Evolutionary conservation across 164 flowering plant species (phyloP).

Genomic region (Aristolochia contorta): DNA sequence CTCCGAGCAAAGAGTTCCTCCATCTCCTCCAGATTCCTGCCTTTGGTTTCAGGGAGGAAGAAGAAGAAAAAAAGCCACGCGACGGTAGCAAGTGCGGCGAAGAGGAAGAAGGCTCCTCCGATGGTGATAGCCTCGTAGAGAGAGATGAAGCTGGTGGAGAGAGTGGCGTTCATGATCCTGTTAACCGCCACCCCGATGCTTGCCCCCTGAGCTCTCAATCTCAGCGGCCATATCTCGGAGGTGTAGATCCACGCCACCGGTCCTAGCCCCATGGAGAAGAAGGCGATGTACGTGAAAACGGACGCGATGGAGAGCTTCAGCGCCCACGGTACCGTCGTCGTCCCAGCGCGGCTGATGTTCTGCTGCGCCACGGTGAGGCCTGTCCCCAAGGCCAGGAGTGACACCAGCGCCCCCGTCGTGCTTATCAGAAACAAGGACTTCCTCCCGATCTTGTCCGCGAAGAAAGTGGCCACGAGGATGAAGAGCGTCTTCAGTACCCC

Average conservation of each 20-base stretch:
- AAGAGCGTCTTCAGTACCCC: conserved; percentile 21
- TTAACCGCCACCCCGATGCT: conserved; percentile 25
- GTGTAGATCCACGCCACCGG: conserved; percentile 35
- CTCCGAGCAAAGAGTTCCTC: conserved; percentile 17
- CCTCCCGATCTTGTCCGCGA: conserved; percentile 25
- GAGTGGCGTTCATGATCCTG: conserved; percentile 15
- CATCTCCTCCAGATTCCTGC: conserved; percentile 27
- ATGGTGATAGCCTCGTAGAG: conserved; percentile 23
- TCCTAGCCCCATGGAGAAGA: conserved; percentile 27
- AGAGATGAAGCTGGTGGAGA: conserved; percentile 24
- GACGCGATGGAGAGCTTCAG: conserved; percentile 10
- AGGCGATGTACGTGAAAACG: conserved; percentile 11
- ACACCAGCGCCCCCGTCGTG: conserved; percentile 20
- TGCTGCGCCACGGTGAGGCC: conserved; percentile 15
- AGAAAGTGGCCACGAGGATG: conserved; percentile 23
- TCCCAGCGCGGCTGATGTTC: no score
- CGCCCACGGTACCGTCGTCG: conserved; percentile 25
- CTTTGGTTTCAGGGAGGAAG: conserved; percentile 32
- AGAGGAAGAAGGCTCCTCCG: conserved; percentile 28
- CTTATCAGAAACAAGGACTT: conserved; percentile 21
- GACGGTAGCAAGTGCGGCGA: conserved; percentile 15
- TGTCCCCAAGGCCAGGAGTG: conserved; percentile 8
- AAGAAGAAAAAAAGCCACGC: conserved; percentile 25
- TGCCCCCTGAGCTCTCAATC: conserved; percentile 27
- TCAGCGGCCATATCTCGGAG: conserved; percentile 34